Evolutionary conservation across 2,329 filamentous ascomycete genomes (phyloP).

Genomic region (Trichoderma sp.): DNA sequence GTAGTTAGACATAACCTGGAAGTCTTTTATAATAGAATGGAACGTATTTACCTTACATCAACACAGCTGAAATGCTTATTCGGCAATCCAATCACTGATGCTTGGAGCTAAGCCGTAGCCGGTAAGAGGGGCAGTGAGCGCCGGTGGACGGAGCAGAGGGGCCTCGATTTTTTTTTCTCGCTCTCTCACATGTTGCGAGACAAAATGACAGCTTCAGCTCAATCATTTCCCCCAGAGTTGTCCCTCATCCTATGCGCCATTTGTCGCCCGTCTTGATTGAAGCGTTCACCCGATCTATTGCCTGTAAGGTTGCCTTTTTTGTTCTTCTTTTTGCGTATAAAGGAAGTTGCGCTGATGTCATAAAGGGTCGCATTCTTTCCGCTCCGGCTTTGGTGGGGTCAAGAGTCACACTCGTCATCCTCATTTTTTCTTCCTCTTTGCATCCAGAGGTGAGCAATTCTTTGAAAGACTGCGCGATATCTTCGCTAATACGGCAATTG

Average conservation of each 20-base stretch:
- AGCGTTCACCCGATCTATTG: background rate
- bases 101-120: slow-evolving; percentile 31
- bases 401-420: slow-evolving; percentile 10
- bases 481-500: background rate
- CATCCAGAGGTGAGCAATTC: slow-evolving; percentile 3
- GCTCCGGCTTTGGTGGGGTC: slow-evolving; percentile 18
- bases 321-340: background rate
- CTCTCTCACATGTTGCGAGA: background rate
- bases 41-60: too few species aligned
- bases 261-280: background rate
- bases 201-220: slow-evolving; percentile 3
- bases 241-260: background rate
- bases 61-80: background rate
- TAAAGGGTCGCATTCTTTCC: background rate
- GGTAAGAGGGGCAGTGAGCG: slow-evolving; percentile 36
- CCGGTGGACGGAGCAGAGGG: slow-evolving; percentile 19
- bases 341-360: slow-evolving; percentile 19
- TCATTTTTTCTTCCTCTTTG: background rate
- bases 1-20: background rate
- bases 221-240: background rate
- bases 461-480: background rate
- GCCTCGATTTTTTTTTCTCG: slow-evolving; percentile 16
- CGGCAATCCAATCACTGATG: background rate
- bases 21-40: background rate
- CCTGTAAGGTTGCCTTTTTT: background rate